Base-by-base conservation (phyloP, 192 early-diverging fungal genomes). In the Podila horticola region DNA sequence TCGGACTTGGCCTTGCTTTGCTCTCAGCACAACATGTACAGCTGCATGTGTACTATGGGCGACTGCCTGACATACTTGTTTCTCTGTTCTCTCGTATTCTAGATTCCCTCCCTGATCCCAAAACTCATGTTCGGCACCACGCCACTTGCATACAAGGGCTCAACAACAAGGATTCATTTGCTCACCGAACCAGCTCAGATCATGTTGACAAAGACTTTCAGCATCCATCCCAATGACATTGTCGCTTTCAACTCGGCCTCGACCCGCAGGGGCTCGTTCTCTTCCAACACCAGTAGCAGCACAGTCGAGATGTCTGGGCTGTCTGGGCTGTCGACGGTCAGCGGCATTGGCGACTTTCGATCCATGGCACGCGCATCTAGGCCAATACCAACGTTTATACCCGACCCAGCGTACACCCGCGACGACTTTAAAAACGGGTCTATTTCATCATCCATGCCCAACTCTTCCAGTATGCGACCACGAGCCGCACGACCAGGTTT, bases 121-220 rank as follows among this genome's bases (percentile, higher is more conserved):
- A 85, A 88, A 34, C 83, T 88, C 66, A 88, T 88, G 67, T 88
- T 88, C 69, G 86, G 86, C 58, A 86, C 86, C 30, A 82, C 86
- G 10, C 86, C 86, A 9, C 69, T 88, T 17, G 79, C 84, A 22
- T 85, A 88, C 73, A 88, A 88, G 59, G 86, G 86, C 61, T 84
- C 82, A 58, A 79, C 75, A 29, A 84, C 84, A 33, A 88, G 84
- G 74, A 83, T 88, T 15, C 86, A 88, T 33, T 73, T 72, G n/a
- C 33, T 79, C 5, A 72, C 51, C 17, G 76, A 79, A 49, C 70
- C 76, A 17, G 33, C 70, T 9, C 76, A 72, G 61, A 72, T 79
- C 52, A 79, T 79, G 76, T 55, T 79, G 28, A 79, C 76, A 67
- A 79, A 79, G 33, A 79, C 76, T 9, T 79, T 79, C 50, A 79